Base-by-base conservation (phyloP, 176 grass and related monocot species). In the Juncus inflexus region DNA sequence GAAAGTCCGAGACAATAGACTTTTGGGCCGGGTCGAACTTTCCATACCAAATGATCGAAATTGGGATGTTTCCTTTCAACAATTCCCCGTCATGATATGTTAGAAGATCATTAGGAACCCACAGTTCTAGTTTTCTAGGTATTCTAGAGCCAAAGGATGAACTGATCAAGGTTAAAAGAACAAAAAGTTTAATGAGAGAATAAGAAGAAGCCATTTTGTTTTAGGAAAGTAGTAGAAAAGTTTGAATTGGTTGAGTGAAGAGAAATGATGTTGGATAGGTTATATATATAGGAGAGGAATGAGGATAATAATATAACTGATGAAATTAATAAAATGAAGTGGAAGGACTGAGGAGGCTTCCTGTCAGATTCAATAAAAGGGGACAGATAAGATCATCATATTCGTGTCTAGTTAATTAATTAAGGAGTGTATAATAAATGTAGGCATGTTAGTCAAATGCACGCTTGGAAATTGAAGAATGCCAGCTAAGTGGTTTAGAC, bases 41-140 rank as follows among this genome's bases (percentile, higher is more conserved):
- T 37, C 86, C 90, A 39, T 95, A 95, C 90, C 86, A 95, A 35
- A 82, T 13, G 16, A 95, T 10, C 41, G 83, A 83, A 43, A 95
- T 71, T 2, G 73, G 2, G 52, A 95, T 83, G 78, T 80, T 51
- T 36, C 81, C 86, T 61, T 65, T 60, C 63, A 90, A 83, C 50
- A 95, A 83, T 6, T 12, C 15, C 2, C 86, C 90, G 5, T 83
- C 13, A 78, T 95, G 90, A 82, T 84, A 95, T 38, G 71, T 78
- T 60, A 95, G 86, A 65, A 86, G 65, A 47, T 86, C 39, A 8
- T 74, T 14, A 6, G 72, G 58, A 3, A 16, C 9, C 63, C 65
- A 64, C 8, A 43, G 40, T 54, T 66, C 37, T 42, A 81, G 65
- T 67, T 42, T 76, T 51, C 68, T 71, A 42, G 68, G 68, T 47